Percentiles rank a stretch among this genome's conserved stretches.
Conservation (phyloP, 257 asterid genomes). For the Gentiana straminea region DNA sequence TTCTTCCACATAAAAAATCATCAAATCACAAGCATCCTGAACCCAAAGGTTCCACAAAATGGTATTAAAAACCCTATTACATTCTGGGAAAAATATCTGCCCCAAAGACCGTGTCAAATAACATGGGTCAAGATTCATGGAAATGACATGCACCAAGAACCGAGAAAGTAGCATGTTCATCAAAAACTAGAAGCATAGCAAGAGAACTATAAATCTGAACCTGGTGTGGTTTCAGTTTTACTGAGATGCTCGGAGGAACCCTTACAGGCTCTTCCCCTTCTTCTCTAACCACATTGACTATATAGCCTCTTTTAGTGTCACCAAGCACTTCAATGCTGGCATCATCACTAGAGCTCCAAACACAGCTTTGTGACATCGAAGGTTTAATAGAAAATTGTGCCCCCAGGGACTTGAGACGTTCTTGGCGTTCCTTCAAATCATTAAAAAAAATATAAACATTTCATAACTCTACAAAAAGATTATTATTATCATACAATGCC, state of each 20-base stretch:
- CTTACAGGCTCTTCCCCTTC: constrained; percentile 93
- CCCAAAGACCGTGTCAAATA: too few relatives aligned
- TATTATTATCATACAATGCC: background rate
- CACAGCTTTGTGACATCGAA: constrained; percentile 30
- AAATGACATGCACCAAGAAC: too few relatives aligned
- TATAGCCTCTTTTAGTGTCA: constrained; percentile 66
- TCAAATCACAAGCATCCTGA: too few relatives aligned
- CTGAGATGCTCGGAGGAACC: constrained; percentile 89
- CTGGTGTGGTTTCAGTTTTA: constrained; percentile 85
- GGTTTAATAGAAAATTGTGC: constrained; percentile 65
- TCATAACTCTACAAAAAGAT: background rate
- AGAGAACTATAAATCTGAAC: constrained; percentile 22
- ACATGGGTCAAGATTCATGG: too few relatives aligned
- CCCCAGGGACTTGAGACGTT: constrained; percentile 88
- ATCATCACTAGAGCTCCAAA: constrained; percentile 39
- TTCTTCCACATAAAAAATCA: too few relatives aligned
- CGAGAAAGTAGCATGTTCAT: too few relatives aligned
- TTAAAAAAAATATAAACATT: background rate
- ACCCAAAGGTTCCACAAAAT: too few relatives aligned
- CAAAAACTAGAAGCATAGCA: constrained; percentile 4
- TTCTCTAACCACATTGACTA: constrained; percentile 90
- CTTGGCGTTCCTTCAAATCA: constrained; percentile 85
- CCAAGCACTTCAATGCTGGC: constrained; percentile 61
- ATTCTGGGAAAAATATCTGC: too few relatives aligned
- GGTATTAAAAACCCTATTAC: too few relatives aligned